Evolutionary conservation across 2,329 filamentous ascomycete genomes (phyloP), one percentile per base, ranked within the genome.

Genomic region (Ceratocystiopsis minuta): DNA sequence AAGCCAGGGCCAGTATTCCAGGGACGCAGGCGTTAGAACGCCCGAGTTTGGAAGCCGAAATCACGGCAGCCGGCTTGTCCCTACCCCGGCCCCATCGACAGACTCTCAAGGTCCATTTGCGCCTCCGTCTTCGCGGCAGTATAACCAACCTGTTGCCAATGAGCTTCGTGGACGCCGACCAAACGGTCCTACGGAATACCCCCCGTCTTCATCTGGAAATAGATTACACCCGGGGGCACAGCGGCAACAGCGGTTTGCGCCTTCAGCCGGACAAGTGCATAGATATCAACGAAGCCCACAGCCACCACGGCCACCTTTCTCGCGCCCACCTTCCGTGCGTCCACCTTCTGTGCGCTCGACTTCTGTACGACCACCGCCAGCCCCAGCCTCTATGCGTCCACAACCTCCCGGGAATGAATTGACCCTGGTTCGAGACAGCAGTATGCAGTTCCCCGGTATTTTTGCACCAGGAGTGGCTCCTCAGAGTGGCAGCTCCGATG

Each of bases 401-500:
- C 31, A 24, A 4, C 28, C 20, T 12, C 24, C 18, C 2, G 18
- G 38, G n/a, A 38, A 16, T 18, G 39, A 47, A 3, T 18, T 47
- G 17, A 16, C 41, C n/a, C 7, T 47, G 1, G 17, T 39, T 2
- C 37, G 17, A 6, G 31, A 37, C 13, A 17, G 24, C 13, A 6
- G 16, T 14, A 3, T 3, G 6, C 24, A 28, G 11, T 6, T 28
- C 4, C n/a, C n/a, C 6, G 38, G 36, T n/a, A 28, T 34, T 9
- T 45, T 45, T 17, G 31, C 37, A 6, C 14, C 45, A 1, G 46
- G 45, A 11, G 46, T 48, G 13, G 13, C 16, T 7, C 17, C 17
- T 0, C 16, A 4, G 10, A 16, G 5, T 5, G 34, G 42, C 6
- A 32, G 15, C 9, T 7, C 18, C 3, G 45, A 48, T n/a, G 45